Evolutionary conservation across 257 asterid species (phyloP).

Genomic region (Striga asiatica): DNA sequence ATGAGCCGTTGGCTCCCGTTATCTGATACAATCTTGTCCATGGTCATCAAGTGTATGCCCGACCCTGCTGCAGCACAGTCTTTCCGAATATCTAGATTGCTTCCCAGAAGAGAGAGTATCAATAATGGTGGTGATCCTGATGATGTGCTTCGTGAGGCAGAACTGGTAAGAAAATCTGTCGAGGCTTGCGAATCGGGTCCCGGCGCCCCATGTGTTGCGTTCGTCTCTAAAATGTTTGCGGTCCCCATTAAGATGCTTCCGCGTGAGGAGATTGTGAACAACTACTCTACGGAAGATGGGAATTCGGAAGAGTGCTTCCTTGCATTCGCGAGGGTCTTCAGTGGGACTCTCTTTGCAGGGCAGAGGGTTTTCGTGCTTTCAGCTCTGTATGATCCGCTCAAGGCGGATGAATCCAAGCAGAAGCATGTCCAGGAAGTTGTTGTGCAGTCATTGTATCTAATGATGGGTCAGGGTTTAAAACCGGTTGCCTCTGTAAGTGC

Average conservation of each 20-base stretch:
- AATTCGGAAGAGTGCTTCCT: conserved; percentile 89
- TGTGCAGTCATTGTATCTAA: conserved; percentile 66
- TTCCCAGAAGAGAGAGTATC: conserved; percentile 54
- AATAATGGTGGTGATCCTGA: conserved; percentile 23
- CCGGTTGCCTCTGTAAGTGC: conserved; percentile 73
- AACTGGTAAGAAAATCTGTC: conserved; percentile 54
- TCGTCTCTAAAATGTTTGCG: conserved; percentile 96
- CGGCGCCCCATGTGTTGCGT: conserved; percentile 67
- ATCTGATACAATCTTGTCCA: conserved; percentile 62
- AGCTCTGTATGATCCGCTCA: conserved; percentile 67
- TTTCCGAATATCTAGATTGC: conserved; percentile 61
- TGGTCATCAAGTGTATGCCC: conserved; percentile 66
- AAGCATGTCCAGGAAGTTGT: conserved; percentile 80
- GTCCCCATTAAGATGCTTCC: conserved; percentile 80
- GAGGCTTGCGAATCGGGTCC: conserved; percentile 67
- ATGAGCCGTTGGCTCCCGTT: conserved; percentile 94
- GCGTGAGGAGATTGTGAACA: conserved; percentile 43
- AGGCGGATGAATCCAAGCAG: conserved; percentile 59
- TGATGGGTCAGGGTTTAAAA: conserved; percentile 92
- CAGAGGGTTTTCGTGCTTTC: conserved; percentile 81
- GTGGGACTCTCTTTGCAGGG: conserved; percentile 68
- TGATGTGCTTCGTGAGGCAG: conserved; percentile 60
- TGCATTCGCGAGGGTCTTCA: conserved; percentile 90
- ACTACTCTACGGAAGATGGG: conserved; percentile 32
- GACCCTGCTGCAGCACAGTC: conserved; percentile 74